Evolutionary conservation across 495 filamentous ascomycete species (phyloP).

Genomic region (Pyronema domesticum): DNA sequence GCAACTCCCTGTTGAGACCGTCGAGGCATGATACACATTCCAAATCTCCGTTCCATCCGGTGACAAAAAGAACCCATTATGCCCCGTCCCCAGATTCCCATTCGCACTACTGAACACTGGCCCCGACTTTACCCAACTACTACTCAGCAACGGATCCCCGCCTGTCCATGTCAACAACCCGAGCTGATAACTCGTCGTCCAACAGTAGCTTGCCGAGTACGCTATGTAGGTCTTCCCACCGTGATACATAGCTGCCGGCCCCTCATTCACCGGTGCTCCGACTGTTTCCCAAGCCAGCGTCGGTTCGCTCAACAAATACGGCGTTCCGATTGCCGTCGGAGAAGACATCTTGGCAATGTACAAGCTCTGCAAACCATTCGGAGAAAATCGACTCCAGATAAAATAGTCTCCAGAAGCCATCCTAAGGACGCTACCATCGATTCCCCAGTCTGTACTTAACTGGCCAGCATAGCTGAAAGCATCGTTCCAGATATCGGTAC

Average conservation of each 20-base stretch:
- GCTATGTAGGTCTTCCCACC: slow-evolving; percentile 32
- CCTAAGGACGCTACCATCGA: slow-evolving; percentile 31
- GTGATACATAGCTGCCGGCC: slow-evolving; percentile 33
- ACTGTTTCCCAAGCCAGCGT: slow-evolving; percentile 32
- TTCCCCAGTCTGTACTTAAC: slow-evolving; percentile 30
- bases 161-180: slow-evolving; percentile 33
- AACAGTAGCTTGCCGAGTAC: slow-evolving; percentile 37
- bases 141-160: slow-evolving; percentile 26
- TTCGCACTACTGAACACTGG: slow-evolving; percentile 27
- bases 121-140: slow-evolving; percentile 31
- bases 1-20: slow-evolving; percentile 27
- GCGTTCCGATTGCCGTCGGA: slow-evolving; percentile 20
- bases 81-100: slow-evolving; percentile 37
- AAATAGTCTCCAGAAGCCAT: slow-evolving; percentile 28
- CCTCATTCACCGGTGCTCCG: slow-evolving; percentile 38
- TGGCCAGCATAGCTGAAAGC: slow-evolving; percentile 26
- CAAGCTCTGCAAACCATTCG: slow-evolving; percentile 28
- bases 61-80: slow-evolving; percentile 34
- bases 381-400: slow-evolving; percentile 32
- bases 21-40: slow-evolving; percentile 36
- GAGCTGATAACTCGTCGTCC: slow-evolving; percentile 35
- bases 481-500: background rate
- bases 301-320: slow-evolving; percentile 30
- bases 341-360: slow-evolving; percentile 29
- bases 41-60: slow-evolving; percentile 34